Conservation (phyloP, 1,284 basidiomycete species). For the Pseudozyma sp. region DNA sequence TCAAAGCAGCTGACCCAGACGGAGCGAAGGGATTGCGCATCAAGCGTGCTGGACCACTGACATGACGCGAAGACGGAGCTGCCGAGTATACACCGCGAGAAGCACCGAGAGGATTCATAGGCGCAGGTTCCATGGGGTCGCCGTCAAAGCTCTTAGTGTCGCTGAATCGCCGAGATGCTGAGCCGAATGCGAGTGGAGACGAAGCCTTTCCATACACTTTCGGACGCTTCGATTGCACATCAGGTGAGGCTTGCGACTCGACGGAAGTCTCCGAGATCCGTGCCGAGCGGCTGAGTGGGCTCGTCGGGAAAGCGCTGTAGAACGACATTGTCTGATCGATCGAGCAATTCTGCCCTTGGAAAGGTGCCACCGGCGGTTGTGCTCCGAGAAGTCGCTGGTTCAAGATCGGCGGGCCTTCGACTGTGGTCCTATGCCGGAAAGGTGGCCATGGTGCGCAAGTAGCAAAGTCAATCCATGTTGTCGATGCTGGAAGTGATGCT, state of each 20-base stretch:
- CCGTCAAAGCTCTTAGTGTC: background rate
- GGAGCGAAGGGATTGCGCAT: constrained; percentile 23
- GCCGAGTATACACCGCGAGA: background rate
- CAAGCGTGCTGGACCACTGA: constrained; percentile 35
- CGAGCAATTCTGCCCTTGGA: background rate
- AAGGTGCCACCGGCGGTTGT: no score
- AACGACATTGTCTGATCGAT: constrained; percentile 20
- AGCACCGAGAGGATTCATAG: background rate
- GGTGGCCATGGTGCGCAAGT: background rate
- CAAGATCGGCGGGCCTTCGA: background rate
- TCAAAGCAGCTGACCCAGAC: constrained; percentile 13
- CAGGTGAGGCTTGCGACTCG: background rate
- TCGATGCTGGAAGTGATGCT: no score
- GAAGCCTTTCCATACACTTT: constrained; percentile 4
- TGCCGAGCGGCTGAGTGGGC: constrained; percentile 49
- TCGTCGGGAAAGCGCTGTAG: constrained; percentile 46
- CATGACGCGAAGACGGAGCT: constrained; percentile 19
- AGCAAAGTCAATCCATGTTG: constrained; percentile 1
- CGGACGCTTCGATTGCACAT: background rate
- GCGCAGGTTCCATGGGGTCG: background rate
- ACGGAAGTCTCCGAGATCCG: constrained; percentile 4
- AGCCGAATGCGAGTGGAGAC: background rate
- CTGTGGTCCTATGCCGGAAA: background rate
- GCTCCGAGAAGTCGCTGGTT: background rate
- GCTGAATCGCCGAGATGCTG: background rate